These are phyloP conservation scores for Vaccinium corymbosum DNA, from an alignment of 148 eudicot genomes.

Conservation along the genomic window DNA sequence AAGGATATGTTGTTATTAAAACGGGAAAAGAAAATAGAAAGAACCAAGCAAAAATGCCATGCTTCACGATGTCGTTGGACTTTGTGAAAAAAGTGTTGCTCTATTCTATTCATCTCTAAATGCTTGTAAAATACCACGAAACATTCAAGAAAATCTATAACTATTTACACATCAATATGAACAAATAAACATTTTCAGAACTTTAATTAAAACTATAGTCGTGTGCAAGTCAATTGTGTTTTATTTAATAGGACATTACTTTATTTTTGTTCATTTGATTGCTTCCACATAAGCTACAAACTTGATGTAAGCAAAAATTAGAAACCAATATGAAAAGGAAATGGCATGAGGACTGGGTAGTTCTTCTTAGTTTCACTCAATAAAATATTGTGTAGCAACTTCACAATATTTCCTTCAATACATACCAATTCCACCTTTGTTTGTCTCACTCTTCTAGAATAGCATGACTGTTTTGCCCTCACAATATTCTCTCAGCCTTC, in stretches of 20 bases:
- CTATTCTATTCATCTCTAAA: not conserved
- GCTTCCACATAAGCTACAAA: not conserved
- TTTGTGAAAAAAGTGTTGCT: not conserved
- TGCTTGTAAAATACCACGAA: not conserved
- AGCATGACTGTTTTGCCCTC: constrained; percentile 4
- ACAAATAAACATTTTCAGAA: not conserved
- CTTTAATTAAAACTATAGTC: not conserved
- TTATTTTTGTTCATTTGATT: not conserved
- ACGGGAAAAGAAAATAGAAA: not conserved
- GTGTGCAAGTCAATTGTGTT: not conserved
- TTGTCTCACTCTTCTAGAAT: not conserved
- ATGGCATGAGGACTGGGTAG: not conserved
- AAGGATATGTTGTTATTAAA: not conserved
- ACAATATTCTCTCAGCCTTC: not conserved
- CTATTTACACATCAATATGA: not conserved
- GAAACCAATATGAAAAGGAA: not conserved
- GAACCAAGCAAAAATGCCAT: not conserved
- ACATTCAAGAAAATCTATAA: not conserved
- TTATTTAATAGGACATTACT: not conserved
- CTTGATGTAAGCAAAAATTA: not conserved
- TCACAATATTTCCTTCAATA: not conserved
- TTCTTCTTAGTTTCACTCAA: not conserved
- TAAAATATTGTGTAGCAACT: not conserved
- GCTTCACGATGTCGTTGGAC: constrained; percentile 4
- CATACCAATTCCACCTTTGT: not conserved